phyloP scores from a whole-genome alignment of 2,329 filamentous ascomycete genomes.

The Emmonsia crescens region DNA sequence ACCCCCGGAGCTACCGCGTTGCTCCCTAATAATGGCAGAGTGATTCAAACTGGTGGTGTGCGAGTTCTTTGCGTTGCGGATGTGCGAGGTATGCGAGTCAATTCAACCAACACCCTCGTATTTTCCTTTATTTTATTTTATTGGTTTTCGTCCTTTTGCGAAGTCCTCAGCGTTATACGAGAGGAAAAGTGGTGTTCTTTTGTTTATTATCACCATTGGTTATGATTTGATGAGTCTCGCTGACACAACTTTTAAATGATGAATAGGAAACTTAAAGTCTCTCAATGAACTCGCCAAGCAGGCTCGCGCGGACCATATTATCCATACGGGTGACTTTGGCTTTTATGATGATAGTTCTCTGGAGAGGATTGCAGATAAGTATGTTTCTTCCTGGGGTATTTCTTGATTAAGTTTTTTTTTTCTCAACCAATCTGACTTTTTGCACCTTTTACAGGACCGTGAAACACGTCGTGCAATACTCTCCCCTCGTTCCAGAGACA shows the following conservation, averaged over 20 bases:
- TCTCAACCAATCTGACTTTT: not conserved
- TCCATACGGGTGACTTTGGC: slow-evolving; percentile 97
- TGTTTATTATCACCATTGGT: not conserved
- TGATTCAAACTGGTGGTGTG: slow-evolving; percentile 38
- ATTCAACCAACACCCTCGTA: not conserved
- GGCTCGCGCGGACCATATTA: slow-evolving; percentile 91
- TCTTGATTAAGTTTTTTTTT: not conserved
- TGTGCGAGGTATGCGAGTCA: slow-evolving; percentile 35
- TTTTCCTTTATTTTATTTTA: not conserved
- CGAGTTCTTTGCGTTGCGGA: slow-evolving; percentile 41
- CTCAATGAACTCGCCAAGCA: slow-evolving; percentile 93
- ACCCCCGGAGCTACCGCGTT: slow-evolving; percentile 38
- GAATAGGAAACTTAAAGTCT: slow-evolving; percentile 78
- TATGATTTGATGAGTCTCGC: not conserved
- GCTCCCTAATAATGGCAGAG: slow-evolving; percentile 40
- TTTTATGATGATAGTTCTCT: slow-evolving; percentile 96
- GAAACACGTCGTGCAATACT: slow-evolving; percentile 98
- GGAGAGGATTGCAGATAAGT: slow-evolving; percentile 98
- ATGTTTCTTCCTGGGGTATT: slow-evolving; percentile 36
- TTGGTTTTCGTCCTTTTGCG: not conserved
- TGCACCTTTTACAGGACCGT: slow-evolving; percentile 55
- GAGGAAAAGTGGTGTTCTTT: not conserved
- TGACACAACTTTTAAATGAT: not conserved
- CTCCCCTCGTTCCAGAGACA: slow-evolving; percentile 75
- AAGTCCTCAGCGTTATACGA: not conserved